These are phyloP conservation scores for Oryza glumipatula DNA, from an alignment of 176 grass and related monocot genomes.

Conservation along the genomic window DNA sequence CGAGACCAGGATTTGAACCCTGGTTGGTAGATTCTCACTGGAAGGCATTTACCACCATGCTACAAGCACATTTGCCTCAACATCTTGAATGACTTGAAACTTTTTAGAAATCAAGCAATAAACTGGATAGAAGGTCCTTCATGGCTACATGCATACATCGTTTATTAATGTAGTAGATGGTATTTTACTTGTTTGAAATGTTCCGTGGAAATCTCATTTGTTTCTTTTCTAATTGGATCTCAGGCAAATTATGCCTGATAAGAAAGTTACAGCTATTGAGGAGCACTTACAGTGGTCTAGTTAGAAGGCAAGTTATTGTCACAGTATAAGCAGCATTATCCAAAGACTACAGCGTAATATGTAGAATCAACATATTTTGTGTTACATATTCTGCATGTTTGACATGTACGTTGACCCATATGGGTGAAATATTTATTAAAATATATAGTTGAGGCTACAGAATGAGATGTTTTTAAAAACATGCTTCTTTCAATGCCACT, in stretches of 20 bases:
- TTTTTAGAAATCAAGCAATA: neutral
- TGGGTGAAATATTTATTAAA: neutral
- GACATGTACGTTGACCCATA: neutral
- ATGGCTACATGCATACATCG: neutral
- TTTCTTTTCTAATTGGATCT: neutral
- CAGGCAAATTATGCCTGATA: neutral
- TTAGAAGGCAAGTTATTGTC: neutral
- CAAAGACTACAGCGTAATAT: neutral
- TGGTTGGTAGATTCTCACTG: too few relatives aligned
- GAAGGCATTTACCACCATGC: too few relatives aligned
- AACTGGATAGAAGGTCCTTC: neutral
- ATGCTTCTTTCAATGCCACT: neutral
- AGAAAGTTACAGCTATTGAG: neutral
- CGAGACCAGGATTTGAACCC: too few relatives aligned
- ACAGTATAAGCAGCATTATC: neutral
- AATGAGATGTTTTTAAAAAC: too few relatives aligned
- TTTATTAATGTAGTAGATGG: neutral
- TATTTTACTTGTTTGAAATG: neutral
- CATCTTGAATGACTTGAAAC: neutral
- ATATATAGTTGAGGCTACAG: neutral
- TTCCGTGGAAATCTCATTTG: conserved; percentile 15
- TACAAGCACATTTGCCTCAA: too few relatives aligned
- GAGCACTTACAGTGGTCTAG: too few relatives aligned
- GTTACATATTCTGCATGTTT: neutral
- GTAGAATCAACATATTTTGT: conserved; percentile 1